Evolutionary conservation across 768 basidiomycete genomes (phyloP), one percentile per base, ranked within the genome.

Genomic region (button mushroom (Agaricus bisporus)): DNA sequence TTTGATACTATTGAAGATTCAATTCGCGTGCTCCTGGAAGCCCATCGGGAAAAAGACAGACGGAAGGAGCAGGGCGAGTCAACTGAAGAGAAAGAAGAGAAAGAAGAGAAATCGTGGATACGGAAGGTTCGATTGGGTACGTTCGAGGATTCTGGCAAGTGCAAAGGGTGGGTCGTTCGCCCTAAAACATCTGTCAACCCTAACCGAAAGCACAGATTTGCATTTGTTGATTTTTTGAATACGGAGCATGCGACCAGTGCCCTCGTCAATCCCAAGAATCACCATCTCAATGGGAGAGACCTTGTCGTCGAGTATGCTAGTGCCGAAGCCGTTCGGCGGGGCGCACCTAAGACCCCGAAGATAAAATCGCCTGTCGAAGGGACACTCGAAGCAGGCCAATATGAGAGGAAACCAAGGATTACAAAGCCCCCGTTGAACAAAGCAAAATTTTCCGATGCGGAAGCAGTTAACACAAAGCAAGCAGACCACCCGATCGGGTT

Each of bases 101-200:
- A 57, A 22, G 22, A 55, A 32, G 54, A 38, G 39, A 65, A 59
- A 17, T 66, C 56, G 9, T 55, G 54, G 53, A 57, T 57, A 42
- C 56, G 56, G 29, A 57, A 57, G 41, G 43, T 99, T 26, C 83
- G 95, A 5, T 79, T 99, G 80, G 94, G 93, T 4, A 95, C 94
- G 15, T 99, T 99, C 59, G 93, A 98, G 66, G 95, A 99, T 67
- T 89, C 83, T 46, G 97, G 95, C 8, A 70, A 81, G 49, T 98
- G 95, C 72, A 99, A 98, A 77, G 95, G 95, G 95, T 97, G 63
- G 55, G 78, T 72, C 1, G n/a, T 25, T 22, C 35, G 22, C 29
- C 48, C 28, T 10, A 15, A 14, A 18, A 37, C 20, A 6, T 12
- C 14, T 14, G 4, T n/a, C 0, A 20, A 41, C 39, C 11, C 39